These are phyloP conservation scores for Pedinophyceae sp. DNA, from an alignment of 139 green algal genomes.

Conservation along the genomic window DNA sequence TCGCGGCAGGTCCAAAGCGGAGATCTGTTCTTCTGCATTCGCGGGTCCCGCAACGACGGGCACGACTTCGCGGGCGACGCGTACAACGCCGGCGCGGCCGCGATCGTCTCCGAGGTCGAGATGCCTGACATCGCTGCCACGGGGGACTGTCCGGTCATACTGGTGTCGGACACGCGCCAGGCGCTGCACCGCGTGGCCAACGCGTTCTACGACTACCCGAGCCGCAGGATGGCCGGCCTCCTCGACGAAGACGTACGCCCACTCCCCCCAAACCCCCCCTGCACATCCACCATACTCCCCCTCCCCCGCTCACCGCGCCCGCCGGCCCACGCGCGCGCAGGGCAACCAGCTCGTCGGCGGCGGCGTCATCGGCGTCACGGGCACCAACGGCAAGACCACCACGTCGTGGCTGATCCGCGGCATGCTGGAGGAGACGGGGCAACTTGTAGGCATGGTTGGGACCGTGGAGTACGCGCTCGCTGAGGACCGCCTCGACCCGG, in stretches of 20 bases:
- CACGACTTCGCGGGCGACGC: constrained; percentile 19
- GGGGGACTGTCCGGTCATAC: constrained; percentile 15
- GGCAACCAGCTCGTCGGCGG: too few relatives aligned
- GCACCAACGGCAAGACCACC: constrained; percentile 88
- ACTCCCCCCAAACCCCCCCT: not conserved
- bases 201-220: constrained; percentile 23
- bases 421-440: constrained; percentile 59
- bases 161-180: constrained; percentile 12
- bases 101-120: constrained; percentile 8
- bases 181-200: constrained; percentile 11
- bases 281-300: not conserved
- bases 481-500: constrained; percentile 33
- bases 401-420: constrained; percentile 69
- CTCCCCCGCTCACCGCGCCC: constrained; percentile 23
- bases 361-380: constrained; percentile 50
- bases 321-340: constrained; percentile 20
- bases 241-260: constrained; percentile 1
- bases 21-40: constrained; percentile 28
- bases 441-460: constrained; percentile 35
- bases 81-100: constrained; percentile 9
- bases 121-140: constrained; percentile 4
- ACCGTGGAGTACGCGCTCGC: constrained; percentile 57
- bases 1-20: constrained; percentile 7
- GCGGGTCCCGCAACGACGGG: constrained; percentile 14
- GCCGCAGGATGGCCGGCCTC: constrained; percentile 9